Conservation (phyloP, 2,329 filamentous ascomycete genomes). For the Parastagonospora nodorum region DNA sequence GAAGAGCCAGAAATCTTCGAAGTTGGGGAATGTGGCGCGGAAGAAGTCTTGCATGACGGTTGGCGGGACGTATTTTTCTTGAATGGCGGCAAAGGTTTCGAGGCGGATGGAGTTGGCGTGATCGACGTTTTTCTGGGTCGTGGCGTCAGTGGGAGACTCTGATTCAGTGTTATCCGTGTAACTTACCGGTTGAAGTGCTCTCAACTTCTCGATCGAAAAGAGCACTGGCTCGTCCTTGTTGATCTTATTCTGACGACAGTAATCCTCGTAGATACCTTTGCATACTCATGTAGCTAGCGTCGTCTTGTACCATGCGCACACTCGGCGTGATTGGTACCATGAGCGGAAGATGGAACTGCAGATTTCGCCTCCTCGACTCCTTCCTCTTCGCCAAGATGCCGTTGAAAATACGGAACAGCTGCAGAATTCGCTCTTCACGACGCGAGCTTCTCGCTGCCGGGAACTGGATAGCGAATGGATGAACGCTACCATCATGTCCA, state of each 20-base stretch:
- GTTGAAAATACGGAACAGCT: slow-evolving; percentile 97
- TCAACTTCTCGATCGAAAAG: slow-evolving; percentile 93
- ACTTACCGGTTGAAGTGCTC: slow-evolving; percentile 61
- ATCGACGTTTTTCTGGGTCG: slow-evolving; percentile 66
- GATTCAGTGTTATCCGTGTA: neutral
- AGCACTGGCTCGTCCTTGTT: slow-evolving; percentile 95
- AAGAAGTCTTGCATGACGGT: slow-evolving; percentile 87
- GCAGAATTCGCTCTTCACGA: slow-evolving; percentile 90
- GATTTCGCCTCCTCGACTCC: slow-evolving; percentile 87
- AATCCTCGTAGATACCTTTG: slow-evolving; percentile 95
- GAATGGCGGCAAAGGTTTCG: slow-evolving; percentile 93
- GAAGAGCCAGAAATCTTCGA: slow-evolving; percentile 98
- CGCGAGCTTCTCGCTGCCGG: slow-evolving; percentile 90
- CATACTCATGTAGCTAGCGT: slow-evolving; percentile 89
- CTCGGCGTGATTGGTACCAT: slow-evolving; percentile 96
- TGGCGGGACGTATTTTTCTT: slow-evolving; percentile 88
- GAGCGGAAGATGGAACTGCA: slow-evolving; percentile 93
- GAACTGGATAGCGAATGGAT: slow-evolving; percentile 95
- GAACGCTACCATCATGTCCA: slow-evolving; percentile 95
- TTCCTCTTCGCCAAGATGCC: slow-evolving; percentile 89
- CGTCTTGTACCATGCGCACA: slow-evolving; percentile 94
- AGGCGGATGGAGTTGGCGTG: slow-evolving; percentile 74
- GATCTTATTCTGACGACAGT: slow-evolving; percentile 83
- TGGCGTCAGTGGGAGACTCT: neutral
- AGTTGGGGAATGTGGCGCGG: slow-evolving; percentile 83